Conservation (phyloP, 768 basidiomycete genomes). For the Crepidotus variabilis region DNA sequence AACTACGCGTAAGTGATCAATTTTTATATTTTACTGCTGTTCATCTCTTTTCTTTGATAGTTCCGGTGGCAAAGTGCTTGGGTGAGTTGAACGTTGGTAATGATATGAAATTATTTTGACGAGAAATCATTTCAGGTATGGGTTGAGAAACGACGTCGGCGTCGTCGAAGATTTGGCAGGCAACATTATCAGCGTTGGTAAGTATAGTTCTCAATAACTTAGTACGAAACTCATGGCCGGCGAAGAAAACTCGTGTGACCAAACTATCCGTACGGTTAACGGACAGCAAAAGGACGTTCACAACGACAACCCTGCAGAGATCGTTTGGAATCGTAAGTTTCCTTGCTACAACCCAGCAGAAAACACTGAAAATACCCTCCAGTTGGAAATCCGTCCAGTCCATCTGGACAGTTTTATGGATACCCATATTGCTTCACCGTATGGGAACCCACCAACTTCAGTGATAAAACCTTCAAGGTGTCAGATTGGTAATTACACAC, state of each 20-base stretch:
- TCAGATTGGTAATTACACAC: slow-evolving; percentile 14
- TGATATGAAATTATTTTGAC: neutral
- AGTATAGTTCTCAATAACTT: neutral
- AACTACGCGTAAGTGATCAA: slow-evolving; percentile 1
- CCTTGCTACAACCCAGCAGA: neutral
- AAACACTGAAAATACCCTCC: neutral
- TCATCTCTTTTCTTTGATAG: neutral
- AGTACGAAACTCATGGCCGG: neutral
- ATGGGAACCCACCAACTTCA: slow-evolving; percentile 7
- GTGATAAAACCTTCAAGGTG: slow-evolving; percentile 7
- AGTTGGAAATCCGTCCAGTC: slow-evolving; percentile 10
- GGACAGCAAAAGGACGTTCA: slow-evolving; percentile 11
- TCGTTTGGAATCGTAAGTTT: slow-evolving; percentile 10
- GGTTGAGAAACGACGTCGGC: slow-evolving; percentile 13
- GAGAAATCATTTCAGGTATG: slow-evolving; percentile 9
- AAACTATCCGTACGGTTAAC: slow-evolving; percentile 10
- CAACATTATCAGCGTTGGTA: slow-evolving; percentile 7
- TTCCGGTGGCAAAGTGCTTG: neutral
- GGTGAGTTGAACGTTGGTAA: neutral
- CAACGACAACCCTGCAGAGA: slow-evolving; percentile 14
- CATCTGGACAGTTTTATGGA: slow-evolving; percentile 8
- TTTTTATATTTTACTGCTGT: neutral
- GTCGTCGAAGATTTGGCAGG: slow-evolving; percentile 13
- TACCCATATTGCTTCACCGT: slow-evolving; percentile 16
- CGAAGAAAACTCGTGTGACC: slow-evolving; percentile 13